Evolutionary conservation across 2,329 filamentous ascomycete species (phyloP).

Genomic region (Colletotrichum sp.): DNA sequence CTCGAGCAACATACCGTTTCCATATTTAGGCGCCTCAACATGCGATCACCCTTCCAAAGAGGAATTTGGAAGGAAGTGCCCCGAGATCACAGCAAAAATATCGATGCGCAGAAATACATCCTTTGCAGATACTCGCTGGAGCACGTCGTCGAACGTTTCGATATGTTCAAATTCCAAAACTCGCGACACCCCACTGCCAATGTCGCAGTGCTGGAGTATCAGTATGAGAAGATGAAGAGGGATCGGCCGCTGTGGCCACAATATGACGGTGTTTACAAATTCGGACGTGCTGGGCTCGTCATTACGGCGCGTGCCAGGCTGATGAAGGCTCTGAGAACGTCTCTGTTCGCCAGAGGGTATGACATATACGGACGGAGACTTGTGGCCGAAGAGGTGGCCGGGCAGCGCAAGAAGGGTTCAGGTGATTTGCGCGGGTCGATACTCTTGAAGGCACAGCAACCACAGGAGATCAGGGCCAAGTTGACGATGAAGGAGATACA

Average conservation of each 20-base stretch:
- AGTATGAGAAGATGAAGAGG: constrained; percentile 2
- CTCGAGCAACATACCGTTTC: not conserved
- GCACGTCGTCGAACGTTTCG: not conserved
- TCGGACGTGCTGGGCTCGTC: not conserved
- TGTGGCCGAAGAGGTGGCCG: not conserved
- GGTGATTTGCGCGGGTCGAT: not conserved
- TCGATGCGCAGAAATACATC: not conserved
- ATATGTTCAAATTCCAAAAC: not conserved
- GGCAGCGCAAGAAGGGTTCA: not conserved
- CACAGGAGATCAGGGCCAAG: not conserved
- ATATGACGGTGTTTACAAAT: not conserved
- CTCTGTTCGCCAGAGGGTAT: not conserved
- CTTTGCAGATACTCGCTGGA: not conserved
- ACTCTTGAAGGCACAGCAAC: not conserved
- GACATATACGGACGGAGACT: not conserved
- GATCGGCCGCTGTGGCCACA: not conserved
- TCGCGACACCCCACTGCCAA: not conserved
- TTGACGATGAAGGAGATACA: not conserved
- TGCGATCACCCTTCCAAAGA: not conserved
- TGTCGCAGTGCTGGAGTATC: not conserved
- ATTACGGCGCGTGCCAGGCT: not conserved
- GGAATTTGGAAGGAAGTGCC: not conserved
- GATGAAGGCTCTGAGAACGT: not conserved
- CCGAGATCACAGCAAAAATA: not conserved
- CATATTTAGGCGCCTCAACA: not conserved